Conservation (phyloP, 2,329 filamentous ascomycete genomes). For the Pseudonectria foliicola region DNA sequence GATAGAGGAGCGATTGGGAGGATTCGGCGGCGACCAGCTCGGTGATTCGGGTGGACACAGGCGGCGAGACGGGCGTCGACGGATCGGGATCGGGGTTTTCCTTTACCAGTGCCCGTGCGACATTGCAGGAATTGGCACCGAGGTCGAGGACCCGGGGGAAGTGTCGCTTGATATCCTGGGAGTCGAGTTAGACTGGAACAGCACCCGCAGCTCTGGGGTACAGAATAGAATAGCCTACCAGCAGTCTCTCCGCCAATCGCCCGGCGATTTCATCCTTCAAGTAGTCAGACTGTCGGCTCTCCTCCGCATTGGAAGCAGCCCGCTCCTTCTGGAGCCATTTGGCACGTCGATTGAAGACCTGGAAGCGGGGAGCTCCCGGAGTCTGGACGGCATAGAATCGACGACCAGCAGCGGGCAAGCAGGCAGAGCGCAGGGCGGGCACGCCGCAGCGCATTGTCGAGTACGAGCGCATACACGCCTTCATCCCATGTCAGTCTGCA, state of each 20-base stretch:
- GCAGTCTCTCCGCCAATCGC: slow-evolving; percentile 74
- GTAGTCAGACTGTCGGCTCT: slow-evolving; percentile 80
- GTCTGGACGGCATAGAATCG: slow-evolving; percentile 72
- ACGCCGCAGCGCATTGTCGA: slow-evolving; percentile 20
- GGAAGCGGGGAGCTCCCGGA: slow-evolving; percentile 67
- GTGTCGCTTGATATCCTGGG: slow-evolving; percentile 80
- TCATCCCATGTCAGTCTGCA: slow-evolving; percentile 23
- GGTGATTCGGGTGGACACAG: slow-evolving; percentile 63
- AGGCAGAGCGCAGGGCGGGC: slow-evolving; percentile 13
- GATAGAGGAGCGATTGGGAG: slow-evolving; percentile 68
- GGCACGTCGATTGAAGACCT: slow-evolving; percentile 82
- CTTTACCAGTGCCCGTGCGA: slow-evolving; percentile 72
- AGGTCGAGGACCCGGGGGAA: slow-evolving; percentile 84
- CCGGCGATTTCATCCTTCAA: slow-evolving; percentile 86
- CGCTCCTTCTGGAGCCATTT: slow-evolving; percentile 93
- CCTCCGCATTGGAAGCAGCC: slow-evolving; percentile 61
- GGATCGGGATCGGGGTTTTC: slow-evolving; percentile 58
- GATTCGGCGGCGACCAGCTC: slow-evolving; percentile 77
- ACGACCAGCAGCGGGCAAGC: slow-evolving; percentile 16
- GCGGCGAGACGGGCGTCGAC: slow-evolving; percentile 49
- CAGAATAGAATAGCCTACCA: slow-evolving; percentile 43
- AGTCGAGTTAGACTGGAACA: slow-evolving; percentile 9
- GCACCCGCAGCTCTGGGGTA: slow-evolving; percentile 1
- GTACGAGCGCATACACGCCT: slow-evolving; percentile 19
- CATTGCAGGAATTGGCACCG: slow-evolving; percentile 91